Evolutionary conservation across 108 stramenopile genomes (phyloP).

Genomic region (Conticribra weissflogii): DNA sequence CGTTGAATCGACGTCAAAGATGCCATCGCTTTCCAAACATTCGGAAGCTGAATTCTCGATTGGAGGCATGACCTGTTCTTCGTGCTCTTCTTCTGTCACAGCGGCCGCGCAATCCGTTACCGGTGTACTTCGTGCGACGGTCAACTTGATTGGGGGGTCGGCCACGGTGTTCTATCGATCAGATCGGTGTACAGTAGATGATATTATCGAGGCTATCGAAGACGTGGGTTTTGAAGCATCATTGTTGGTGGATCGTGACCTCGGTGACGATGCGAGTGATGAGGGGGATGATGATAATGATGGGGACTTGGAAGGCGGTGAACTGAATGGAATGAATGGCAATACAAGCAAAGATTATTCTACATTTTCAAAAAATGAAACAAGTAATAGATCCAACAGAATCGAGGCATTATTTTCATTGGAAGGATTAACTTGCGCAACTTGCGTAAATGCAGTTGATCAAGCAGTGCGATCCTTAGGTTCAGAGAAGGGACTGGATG

Average conservation of each 20-base stretch:
- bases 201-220: constrained; percentile 37
- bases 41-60: constrained; percentile 50
- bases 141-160: constrained; percentile 40
- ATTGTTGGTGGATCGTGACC: constrained; percentile 19
- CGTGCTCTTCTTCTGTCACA: constrained; percentile 52
- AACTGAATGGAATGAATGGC: constrained; percentile 2
- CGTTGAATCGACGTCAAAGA: background rate
- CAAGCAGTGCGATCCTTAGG: constrained; percentile 37
- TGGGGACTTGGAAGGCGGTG: constrained; percentile 2
- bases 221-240: constrained; percentile 45
- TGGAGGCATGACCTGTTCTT: constrained; percentile 56
- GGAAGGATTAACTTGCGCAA: constrained; percentile 53
- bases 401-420: constrained; percentile 48
- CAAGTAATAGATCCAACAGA: background rate
- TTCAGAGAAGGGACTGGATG: constrained; percentile 25
- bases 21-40: background rate
- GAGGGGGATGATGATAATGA: constrained; percentile 5
- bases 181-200: constrained; percentile 11
- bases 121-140: constrained; percentile 22
- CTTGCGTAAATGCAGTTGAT: constrained; percentile 44
- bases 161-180: constrained; percentile 20
- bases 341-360: constrained; percentile 19
- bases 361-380: constrained; percentile 9
- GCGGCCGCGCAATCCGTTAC: constrained; percentile 23
- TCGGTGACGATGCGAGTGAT: background rate